These are phyloP conservation scores for Cicer arietinum DNA, from an alignment of 306 rosid genomes.

Conservation along the genomic window DNA sequence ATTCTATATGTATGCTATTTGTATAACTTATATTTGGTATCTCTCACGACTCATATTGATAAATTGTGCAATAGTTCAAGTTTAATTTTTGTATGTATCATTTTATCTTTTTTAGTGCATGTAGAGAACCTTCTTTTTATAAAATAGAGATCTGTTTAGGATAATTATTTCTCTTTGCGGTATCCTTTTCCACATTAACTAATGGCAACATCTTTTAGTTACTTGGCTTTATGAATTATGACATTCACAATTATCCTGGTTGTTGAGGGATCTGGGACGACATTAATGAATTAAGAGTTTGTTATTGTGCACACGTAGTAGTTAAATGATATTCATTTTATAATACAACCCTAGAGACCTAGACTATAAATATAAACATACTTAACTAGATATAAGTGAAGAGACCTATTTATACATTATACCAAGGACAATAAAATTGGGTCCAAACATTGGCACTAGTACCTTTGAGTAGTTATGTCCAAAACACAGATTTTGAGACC, in stretches of 20 bases:
- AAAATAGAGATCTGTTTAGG: constrained; percentile 4
- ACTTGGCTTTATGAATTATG: not conserved
- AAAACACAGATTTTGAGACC: constrained; percentile 1
- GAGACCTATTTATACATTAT: constrained; percentile 1
- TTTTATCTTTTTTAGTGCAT: constrained; percentile 17
- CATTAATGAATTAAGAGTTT: not conserved
- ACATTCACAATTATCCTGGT: not conserved
- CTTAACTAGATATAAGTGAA: constrained; percentile 17
- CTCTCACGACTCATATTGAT: not conserved
- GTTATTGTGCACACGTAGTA: not conserved
- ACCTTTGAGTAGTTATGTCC: not conserved
- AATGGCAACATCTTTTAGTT: constrained; percentile 22
- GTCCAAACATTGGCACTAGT: not conserved
- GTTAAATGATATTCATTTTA: not conserved
- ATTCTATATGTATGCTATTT: constrained; percentile 16
- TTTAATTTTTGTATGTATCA: not conserved
- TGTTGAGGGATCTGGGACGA: constrained; percentile 5
- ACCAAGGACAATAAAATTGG: not conserved
- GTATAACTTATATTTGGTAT: not conserved
- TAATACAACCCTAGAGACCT: not conserved
- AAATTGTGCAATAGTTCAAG: not conserved
- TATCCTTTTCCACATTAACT: constrained; percentile 6
- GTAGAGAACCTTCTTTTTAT: not conserved
- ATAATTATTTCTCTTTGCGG: not conserved
- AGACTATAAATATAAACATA: constrained; percentile 10